Conservation (phyloP, 129 eudicot species). For the Mikania micrantha region DNA sequence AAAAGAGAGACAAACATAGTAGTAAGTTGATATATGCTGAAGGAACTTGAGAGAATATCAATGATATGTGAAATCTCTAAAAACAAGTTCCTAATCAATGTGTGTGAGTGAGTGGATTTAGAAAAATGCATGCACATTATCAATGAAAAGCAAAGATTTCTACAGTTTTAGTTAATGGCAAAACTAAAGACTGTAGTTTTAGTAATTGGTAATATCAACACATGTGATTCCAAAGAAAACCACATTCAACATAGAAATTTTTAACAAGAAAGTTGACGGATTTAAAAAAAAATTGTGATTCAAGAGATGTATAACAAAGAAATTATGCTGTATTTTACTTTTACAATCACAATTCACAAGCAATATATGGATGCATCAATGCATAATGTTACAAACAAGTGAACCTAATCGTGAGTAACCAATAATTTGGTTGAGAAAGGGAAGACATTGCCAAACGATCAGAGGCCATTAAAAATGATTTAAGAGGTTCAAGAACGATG, state of each 20-base stretch:
- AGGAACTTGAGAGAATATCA: constrained; percentile 1
- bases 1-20: not conserved
- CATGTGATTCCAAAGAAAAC: not conserved
- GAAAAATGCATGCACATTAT: not conserved
- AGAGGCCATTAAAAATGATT: not conserved
- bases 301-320: not conserved
- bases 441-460: not conserved
- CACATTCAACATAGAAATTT: not conserved
- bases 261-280: not conserved
- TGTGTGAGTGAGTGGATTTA: not conserved
- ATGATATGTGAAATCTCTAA: not conserved
- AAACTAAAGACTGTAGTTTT: constrained; percentile 1
- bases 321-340: too few relatives aligned
- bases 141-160: not conserved
- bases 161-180: not conserved
- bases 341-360: too few relatives aligned
- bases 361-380: not conserved
- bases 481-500: not conserved
- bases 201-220: not conserved
- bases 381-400: not conserved
- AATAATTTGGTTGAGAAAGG: not conserved
- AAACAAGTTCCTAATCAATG: constrained; percentile 1
- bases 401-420: not conserved
- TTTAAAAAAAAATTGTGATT: not conserved
- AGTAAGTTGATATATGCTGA: not conserved